Evolutionary conservation across 208 protist species (phyloP).

Genomic region (Leishmania aethiopica): DNA sequence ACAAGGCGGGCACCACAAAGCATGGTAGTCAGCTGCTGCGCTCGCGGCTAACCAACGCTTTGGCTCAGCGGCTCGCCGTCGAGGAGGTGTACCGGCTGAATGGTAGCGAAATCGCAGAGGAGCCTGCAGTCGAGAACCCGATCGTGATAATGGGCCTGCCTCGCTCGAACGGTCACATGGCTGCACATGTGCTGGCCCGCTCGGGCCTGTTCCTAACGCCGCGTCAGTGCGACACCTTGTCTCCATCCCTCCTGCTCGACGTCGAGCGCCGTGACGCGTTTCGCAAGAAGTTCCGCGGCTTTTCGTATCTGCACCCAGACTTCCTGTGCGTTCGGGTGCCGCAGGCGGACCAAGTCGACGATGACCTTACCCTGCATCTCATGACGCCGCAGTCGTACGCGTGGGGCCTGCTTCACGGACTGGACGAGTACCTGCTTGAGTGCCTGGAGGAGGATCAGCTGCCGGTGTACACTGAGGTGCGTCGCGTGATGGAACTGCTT

Average conservation of each 20-base stretch:
- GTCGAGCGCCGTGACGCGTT: slow-evolving; percentile 69
- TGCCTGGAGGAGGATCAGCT: slow-evolving; percentile 86
- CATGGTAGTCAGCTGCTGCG: slow-evolving; percentile 72
- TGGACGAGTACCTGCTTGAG: slow-evolving; percentile 90
- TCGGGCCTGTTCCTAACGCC: slow-evolving; percentile 79
- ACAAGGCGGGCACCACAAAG: slow-evolving; percentile 61
- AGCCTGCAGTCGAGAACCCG: slow-evolving; percentile 54
- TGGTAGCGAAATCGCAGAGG: slow-evolving; percentile 69
- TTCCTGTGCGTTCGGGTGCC: slow-evolving; percentile 75
- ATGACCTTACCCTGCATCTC: slow-evolving; percentile 86
- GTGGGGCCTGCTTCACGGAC: slow-evolving; percentile 88
- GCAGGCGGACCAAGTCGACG: slow-evolving; percentile 71
- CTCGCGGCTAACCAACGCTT: slow-evolving; percentile 58
- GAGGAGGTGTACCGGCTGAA: slow-evolving; percentile 85
- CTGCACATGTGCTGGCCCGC: slow-evolving; percentile 81
- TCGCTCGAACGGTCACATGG: slow-evolving; percentile 86
- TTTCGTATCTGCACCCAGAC: slow-evolving; percentile 62
- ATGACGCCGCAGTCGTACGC: slow-evolving; percentile 87
- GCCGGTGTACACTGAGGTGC: slow-evolving; percentile 72
- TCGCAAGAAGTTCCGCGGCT: slow-evolving; percentile 50
- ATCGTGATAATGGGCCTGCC: slow-evolving; percentile 87
- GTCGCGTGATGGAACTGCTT: slow-evolving; percentile 74
- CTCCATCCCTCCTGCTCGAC: slow-evolving; percentile 69
- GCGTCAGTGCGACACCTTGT: slow-evolving; percentile 79
- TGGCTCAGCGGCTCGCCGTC: slow-evolving; percentile 78